Percentiles rank a stretch among this genome's conserved stretches.
Conservation (phyloP, 371 early-diverging fungal genomes). For the Mucor indicus region DNA sequence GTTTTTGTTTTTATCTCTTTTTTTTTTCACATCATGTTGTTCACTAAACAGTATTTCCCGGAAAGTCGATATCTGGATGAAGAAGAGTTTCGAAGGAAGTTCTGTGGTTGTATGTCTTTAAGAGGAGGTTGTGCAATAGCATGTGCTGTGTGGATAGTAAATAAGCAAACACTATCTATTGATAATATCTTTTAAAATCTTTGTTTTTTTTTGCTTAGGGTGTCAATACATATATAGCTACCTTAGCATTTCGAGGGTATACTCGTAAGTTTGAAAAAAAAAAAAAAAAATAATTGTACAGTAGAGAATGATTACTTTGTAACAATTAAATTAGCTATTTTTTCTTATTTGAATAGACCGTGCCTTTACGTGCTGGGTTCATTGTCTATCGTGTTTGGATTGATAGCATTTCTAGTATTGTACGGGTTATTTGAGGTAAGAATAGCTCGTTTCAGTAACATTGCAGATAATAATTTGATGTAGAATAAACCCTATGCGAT, state of each 20-base stretch:
- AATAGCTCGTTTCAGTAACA: background rate
- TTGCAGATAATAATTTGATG: background rate
- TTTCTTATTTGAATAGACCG: slow-evolving; percentile 17
- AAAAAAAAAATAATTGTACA: background rate
- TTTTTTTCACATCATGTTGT: too few species aligned
- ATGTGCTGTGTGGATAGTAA: slow-evolving; percentile 26
- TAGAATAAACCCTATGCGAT: slow-evolving; percentile 4
- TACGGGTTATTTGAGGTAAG: slow-evolving; percentile 19
- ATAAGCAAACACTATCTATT: background rate
- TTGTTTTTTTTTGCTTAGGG: slow-evolving; percentile 3
- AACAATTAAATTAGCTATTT: slow-evolving; percentile 11
- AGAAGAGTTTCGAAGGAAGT: slow-evolving; percentile 6
- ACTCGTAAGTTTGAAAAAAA: slow-evolving; percentile 1
- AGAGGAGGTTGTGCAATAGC: slow-evolving; percentile 29
- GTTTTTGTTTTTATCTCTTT: too few species aligned
- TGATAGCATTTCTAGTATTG: slow-evolving; percentile 10
- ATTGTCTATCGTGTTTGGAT: slow-evolving; percentile 17
- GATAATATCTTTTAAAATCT: background rate
- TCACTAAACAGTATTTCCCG: too few species aligned
- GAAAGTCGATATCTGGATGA: slow-evolving; percentile 3
- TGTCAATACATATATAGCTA: slow-evolving; percentile 17
- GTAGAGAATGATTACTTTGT: background rate
- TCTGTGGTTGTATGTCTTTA: slow-evolving; percentile 29
- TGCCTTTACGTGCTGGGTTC: slow-evolving; percentile 14
- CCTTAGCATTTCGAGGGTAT: slow-evolving; percentile 14